A percentile compares a stretch with the other conserved stretches of the same genome.
phyloP scores from a whole-genome alignment of 2,329 filamentous ascomycete genomes.

The Colletotrichum eremochloae region DNA sequence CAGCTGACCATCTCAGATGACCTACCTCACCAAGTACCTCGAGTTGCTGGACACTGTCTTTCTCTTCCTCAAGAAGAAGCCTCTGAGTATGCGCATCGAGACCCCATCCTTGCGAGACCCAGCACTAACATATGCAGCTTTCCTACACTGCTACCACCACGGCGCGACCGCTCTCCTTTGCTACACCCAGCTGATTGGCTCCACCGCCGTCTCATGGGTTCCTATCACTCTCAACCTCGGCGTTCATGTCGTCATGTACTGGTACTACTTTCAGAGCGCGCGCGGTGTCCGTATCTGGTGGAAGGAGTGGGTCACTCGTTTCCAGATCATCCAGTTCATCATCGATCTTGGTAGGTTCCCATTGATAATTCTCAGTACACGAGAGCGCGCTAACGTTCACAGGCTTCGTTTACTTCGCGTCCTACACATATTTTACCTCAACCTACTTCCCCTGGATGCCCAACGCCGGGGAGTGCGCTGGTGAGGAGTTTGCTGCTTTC shows the following conservation, averaged over 20 bases:
- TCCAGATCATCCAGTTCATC: conserved; percentile 97
- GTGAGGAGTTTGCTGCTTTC: conserved; percentile 96
- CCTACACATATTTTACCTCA: conserved; percentile 98
- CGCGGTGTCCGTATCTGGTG: conserved; percentile 97
- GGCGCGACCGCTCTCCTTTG: conserved; percentile 96
- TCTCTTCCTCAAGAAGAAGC: conserved; percentile 99
- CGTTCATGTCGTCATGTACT: conserved; percentile 99
- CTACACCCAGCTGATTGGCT: conserved; percentile 96
- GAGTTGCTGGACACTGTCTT: conserved; percentile 96
- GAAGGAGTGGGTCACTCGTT: conserved; percentile 99
- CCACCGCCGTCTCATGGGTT: conserved; percentile 95
- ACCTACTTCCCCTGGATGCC: conserved; percentile 90
- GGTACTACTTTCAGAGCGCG: conserved; percentile 99
- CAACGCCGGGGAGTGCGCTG: conserved; percentile 87
- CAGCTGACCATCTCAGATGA: conserved; percentile 72
- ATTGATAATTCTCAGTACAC: background rate
- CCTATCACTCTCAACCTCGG: conserved; percentile 91
- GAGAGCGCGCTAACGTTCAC: conserved; percentile 43
- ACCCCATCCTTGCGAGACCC: conserved; percentile 20
- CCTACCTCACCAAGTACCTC: conserved; percentile 98
- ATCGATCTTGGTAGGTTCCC: conserved; percentile 86
- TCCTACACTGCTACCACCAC: conserved; percentile 99
- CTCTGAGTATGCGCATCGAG: conserved; percentile 73
- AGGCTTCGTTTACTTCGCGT: conserved; percentile 99
- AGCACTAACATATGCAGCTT: conserved; percentile 68